Base-by-base conservation (phyloP, 306 rosid species). In the Fagus sylvatica region DNA sequence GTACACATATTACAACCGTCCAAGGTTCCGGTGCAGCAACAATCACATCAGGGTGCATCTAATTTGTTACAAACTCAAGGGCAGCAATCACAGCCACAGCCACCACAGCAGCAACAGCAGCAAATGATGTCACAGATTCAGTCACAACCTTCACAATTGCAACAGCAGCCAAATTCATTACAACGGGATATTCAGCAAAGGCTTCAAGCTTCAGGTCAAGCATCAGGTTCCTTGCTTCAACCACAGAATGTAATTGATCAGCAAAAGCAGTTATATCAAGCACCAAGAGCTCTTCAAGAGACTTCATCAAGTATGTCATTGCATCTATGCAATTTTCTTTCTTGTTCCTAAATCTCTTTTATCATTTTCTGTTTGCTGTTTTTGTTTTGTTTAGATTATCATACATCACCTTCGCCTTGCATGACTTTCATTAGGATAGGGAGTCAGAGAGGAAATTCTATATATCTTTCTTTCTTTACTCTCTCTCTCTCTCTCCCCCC, bases 141-240 rank as follows among this genome's bases (percentile, higher is more conserved):
- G 43, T 79, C 91, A 70, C 97, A 94, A 84, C 76, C 96, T 72
- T 15, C 91, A 60, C 97, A 90, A 88, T 77, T 90, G 87, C 98
- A 89, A 83, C 96, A 84, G 83, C 97, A 89, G 84, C 86, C 88
- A 41, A 91, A 88, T 82, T 73, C 84, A 49, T 83, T 90, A 33
- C 90, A 90, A 77, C 89, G 92, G 39, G 98, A 94, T 70, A 79
- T 92, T 88, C 94, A 86, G 62, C 97, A 88, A 77, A 93, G 97
- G 83, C 83, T 92, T 70, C 98, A 90, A 75, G 83, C 81, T 60
- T 78, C 89, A 54, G 91, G 87, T 68, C 91, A 84, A 82, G 81
- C 72, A 11, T 39, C 96, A 6, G 88, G 88, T 64, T 75, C 97
- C 77, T 83, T 92, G 82, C 92, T 84, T 88, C 96, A 90, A 82